Evolutionary conservation across 2,329 filamentous ascomycete species (phyloP).

Genomic region (Botrytis tulipae): DNA sequence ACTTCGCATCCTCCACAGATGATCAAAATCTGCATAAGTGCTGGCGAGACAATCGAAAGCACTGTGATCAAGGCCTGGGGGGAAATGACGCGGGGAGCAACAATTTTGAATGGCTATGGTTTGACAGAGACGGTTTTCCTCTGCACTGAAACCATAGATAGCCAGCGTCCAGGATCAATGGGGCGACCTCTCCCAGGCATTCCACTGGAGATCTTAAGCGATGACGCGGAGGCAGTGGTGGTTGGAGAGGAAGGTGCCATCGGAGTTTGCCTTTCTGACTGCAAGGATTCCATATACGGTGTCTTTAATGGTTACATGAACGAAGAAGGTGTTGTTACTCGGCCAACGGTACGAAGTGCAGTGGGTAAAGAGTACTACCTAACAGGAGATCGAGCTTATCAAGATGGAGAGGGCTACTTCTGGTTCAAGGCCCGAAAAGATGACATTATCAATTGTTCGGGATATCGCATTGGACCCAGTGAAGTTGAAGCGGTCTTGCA

Average conservation of each 20-base stretch:
- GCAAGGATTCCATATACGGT: not conserved
- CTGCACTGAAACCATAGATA: not conserved
- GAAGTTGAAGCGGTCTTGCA: not conserved
- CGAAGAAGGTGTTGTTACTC: not conserved
- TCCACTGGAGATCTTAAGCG: not conserved
- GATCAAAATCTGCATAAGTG: not conserved
- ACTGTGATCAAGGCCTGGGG: not conserved
- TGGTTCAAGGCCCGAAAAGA: not conserved
- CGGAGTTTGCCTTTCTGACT: not conserved
- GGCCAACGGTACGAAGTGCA: not conserved
- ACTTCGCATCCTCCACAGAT: not conserved
- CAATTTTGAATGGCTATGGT: not conserved
- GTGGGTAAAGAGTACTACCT: not conserved
- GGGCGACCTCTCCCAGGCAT: not conserved
- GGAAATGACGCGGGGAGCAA: not conserved
- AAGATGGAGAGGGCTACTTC: not conserved
- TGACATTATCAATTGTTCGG: not conserved
- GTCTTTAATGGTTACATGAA: not conserved
- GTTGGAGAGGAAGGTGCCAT: not conserved
- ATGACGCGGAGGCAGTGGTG: not conserved
- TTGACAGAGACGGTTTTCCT: not conserved
- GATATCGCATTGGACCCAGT: not conserved
- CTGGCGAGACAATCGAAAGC: not conserved
- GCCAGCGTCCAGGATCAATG: not conserved
- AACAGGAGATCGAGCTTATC: not conserved